Evolutionary conservation across 1,139 yeast genomes (phyloP).

Genomic region (Pichia sp.): DNA sequence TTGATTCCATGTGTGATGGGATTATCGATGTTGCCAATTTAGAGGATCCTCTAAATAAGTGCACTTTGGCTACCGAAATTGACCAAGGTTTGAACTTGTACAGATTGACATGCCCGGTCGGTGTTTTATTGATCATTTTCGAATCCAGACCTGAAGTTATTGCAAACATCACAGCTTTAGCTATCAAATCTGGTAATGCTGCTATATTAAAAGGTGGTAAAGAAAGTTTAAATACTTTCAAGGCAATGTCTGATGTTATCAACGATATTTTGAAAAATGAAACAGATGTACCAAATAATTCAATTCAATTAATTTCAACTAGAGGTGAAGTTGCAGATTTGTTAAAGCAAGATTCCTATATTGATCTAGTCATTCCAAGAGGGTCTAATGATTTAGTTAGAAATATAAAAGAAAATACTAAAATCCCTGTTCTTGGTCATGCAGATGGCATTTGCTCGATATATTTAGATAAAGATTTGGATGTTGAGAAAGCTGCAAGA

Average conservation of each 20-base stretch:
- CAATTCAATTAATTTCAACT: slow-evolving; percentile 81
- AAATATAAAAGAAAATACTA: slow-evolving; percentile 75
- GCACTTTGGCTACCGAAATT: slow-evolving; percentile 71
- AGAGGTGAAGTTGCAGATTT: slow-evolving; percentile 85
- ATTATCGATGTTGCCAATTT: slow-evolving; percentile 82
- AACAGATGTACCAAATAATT: slow-evolving; percentile 67
- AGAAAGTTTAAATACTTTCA: slow-evolving; percentile 79
- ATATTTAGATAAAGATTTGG: slow-evolving; percentile 71
- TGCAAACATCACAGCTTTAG: slow-evolving; percentile 93
- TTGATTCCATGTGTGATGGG: slow-evolving; percentile 91
- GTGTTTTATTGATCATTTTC: slow-evolving; percentile 85
- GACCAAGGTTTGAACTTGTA: slow-evolving; percentile 82
- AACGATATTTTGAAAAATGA: slow-evolving; percentile 46
- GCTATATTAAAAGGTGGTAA: slow-evolving; percentile 97
- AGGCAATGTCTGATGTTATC: slow-evolving; percentile 70
- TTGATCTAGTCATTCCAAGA: slow-evolving; percentile 93
- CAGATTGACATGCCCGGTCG: slow-evolving; percentile 88
- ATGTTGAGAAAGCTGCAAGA: slow-evolving; percentile 63
- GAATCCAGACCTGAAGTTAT: slow-evolving; percentile 98
- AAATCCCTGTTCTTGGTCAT: slow-evolving; percentile 95
- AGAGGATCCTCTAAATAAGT: slow-evolving; percentile 85
- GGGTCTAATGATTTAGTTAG: slow-evolving; percentile 91
- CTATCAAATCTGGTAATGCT: slow-evolving; percentile 91
- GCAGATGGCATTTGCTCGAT: slow-evolving; percentile 97
- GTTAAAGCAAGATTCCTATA: slow-evolving; percentile 76